Conservation (phyloP, 768 basidiomycete genomes). For the Leucogyrophana mollusca region DNA sequence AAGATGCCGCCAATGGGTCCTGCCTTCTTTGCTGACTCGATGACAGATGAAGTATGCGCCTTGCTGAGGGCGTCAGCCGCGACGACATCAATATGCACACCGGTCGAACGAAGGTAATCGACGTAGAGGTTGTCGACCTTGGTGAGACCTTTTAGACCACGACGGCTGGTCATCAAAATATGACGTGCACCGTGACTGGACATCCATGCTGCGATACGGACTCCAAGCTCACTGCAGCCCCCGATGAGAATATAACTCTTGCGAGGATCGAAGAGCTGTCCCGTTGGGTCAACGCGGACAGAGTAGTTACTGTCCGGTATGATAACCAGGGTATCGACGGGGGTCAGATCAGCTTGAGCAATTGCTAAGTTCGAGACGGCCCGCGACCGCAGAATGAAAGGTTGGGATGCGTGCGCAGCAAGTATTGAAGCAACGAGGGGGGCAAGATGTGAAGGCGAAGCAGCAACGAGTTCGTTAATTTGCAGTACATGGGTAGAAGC, state of each 20-base stretch:
- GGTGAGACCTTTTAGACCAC: constrained; percentile 17
- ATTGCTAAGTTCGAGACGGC: constrained; percentile 6
- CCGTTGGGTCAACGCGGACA: constrained; percentile 21
- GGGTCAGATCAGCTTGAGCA: constrained; percentile 6
- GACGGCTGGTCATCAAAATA: constrained; percentile 27
- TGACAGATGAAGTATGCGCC: constrained; percentile 20
- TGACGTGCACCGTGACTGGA: constrained; percentile 29
- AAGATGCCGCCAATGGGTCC: constrained; percentile 31
- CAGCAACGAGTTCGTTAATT: constrained; percentile 17
- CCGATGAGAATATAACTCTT: constrained; percentile 25
- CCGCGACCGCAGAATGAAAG: constrained; percentile 11
- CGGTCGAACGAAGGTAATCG: constrained; percentile 18
- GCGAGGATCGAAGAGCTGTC: constrained; percentile 28
- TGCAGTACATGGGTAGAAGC: constrained; percentile 18
- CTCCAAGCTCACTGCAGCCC: constrained; percentile 21
- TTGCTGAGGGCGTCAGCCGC: constrained; percentile 24
- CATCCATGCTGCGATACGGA: constrained; percentile 34
- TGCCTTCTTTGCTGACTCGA: constrained; percentile 17
- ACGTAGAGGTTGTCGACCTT: constrained; percentile 28
- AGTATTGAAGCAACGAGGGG: constrained; percentile 17
- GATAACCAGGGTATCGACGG: constrained; percentile 11
- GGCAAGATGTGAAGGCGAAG: constrained; percentile 17
- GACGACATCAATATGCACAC: constrained; percentile 24
- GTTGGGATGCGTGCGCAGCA: constrained; percentile 14
- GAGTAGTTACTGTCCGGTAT: constrained; percentile 7